These are phyloP conservation scores for Salvia sclarea DNA, from an alignment of 305 asterid genomes.

Conservation along the genomic window DNA sequence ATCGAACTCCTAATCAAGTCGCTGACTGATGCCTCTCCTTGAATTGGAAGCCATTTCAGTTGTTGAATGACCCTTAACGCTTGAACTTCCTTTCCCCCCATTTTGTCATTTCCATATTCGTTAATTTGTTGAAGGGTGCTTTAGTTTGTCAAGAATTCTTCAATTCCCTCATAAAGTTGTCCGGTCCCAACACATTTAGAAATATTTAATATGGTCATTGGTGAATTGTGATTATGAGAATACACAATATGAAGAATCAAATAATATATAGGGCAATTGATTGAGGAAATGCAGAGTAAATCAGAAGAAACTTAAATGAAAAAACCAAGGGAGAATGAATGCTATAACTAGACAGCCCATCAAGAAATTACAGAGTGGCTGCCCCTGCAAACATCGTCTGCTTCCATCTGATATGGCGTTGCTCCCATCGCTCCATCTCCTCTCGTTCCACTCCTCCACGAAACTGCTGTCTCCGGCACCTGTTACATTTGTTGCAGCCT, in stretches of 20 bases:
- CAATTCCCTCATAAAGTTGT: not conserved
- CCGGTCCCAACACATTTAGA: too few species aligned
- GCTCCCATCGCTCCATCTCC: slow-evolving; percentile 31
- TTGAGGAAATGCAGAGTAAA: not conserved
- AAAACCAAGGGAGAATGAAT: slow-evolving; percentile 74
- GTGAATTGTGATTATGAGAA: not conserved
- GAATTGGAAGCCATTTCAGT: slow-evolving; percentile 4
- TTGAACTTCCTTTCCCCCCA: not conserved
- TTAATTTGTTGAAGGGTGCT: not conserved
- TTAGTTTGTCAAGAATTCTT: not conserved
- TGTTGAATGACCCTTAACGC: not conserved
- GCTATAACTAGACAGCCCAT: slow-evolving; percentile 71
- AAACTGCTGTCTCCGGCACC: slow-evolving; percentile 49
- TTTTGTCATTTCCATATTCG: not conserved
- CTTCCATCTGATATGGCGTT: slow-evolving; percentile 28
- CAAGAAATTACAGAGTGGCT: slow-evolving; percentile 66
- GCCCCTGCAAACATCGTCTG: slow-evolving; percentile 52
- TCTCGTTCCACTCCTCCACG: slow-evolving; percentile 68
- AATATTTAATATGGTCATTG: not conserved
- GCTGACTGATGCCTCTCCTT: slow-evolving; percentile 12
- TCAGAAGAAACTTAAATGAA: slow-evolving; percentile 48
- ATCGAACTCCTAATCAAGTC: slow-evolving; percentile 50
- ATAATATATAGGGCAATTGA: too few species aligned
- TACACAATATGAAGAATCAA: not conserved
- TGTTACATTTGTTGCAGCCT: slow-evolving; percentile 50